Evolutionary conservation across 495 filamentous ascomycete species (phyloP).

Genomic region (Physcia stellaris): DNA sequence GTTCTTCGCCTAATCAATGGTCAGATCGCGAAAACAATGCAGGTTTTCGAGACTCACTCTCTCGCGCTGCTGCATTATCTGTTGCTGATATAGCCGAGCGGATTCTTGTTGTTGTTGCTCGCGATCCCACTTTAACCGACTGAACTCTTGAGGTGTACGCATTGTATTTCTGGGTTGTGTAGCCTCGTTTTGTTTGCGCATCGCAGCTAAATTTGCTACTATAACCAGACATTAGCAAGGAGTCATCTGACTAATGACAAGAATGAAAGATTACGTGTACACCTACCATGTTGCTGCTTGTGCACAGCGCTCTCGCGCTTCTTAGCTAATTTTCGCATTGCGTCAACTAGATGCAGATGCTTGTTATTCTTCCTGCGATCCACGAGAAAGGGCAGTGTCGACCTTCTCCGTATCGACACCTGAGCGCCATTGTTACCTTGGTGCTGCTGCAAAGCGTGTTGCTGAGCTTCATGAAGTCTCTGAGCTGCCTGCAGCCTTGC

Average conservation of each 20-base stretch:
- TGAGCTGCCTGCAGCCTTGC: slow-evolving; percentile 68
- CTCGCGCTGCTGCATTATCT: slow-evolving; percentile 45
- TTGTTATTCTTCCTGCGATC: slow-evolving; percentile 74
- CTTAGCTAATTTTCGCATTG: slow-evolving; percentile 89
- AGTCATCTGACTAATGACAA: slow-evolving; percentile 4
- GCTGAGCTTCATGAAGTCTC: slow-evolving; percentile 45
- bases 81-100: slow-evolving; percentile 53
- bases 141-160: slow-evolving; percentile 77
- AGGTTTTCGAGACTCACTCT: slow-evolving; percentile 24
- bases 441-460: slow-evolving; percentile 42
- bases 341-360: slow-evolving; percentile 78
- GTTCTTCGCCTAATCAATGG: slow-evolving; percentile 19
- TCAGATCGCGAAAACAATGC: slow-evolving; percentile 16
- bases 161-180: slow-evolving; percentile 44
- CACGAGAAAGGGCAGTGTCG: slow-evolving; percentile 62
- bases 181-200: slow-evolving; percentile 57
- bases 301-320: slow-evolving; percentile 74
- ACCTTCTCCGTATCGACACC: slow-evolving; percentile 46
- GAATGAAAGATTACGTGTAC: neutral
- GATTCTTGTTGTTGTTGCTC: slow-evolving; percentile 66
- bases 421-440: slow-evolving; percentile 42
- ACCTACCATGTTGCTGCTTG: slow-evolving; percentile 70
- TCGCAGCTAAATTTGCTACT: slow-evolving; percentile 51
- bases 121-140: slow-evolving; percentile 70
- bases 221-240: slow-evolving; percentile 12